Percentiles rank a stretch among this genome's conserved stretches.
phyloP scores from a whole-genome alignment of 306 rosid species.

The Sechiopsis laciniata region DNA sequence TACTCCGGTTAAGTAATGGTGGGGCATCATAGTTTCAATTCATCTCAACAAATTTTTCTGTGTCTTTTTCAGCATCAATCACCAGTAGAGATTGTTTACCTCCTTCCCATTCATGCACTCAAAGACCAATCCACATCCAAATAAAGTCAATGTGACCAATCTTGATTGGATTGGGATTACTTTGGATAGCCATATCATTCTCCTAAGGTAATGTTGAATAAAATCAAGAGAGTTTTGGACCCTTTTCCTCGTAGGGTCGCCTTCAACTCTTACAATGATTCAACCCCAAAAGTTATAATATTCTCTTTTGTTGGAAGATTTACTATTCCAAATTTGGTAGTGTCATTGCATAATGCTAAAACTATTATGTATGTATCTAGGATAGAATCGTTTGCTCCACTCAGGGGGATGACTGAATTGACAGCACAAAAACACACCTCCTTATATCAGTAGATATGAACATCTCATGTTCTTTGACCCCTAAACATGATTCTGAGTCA shows the following conservation, averaged over 20 bases:
- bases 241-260: neutral
- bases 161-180: neutral
- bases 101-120: neutral
- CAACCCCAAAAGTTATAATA: neutral
- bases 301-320: neutral
- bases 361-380: neutral
- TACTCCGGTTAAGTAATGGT: too few relatives aligned
- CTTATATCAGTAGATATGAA: neutral
- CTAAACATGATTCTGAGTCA: conserved; percentile 18
- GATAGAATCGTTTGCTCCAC: conserved; percentile 12
- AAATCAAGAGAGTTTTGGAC: conserved; percentile 5
- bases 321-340: neutral
- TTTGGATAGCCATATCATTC: neutral
- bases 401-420: neutral
- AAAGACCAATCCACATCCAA: conserved; percentile 11
- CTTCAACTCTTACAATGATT: neutral
- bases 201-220: neutral
- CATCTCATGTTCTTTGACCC: conserved; percentile 11
- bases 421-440: conserved; percentile 11
- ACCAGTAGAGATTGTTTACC: neutral
- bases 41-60: neutral
- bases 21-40: too few relatives aligned
- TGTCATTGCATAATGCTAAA: neutral
- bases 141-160: conserved; percentile 6
- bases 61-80: neutral